phyloP scores from a whole-genome alignment of 1,284 basidiomycete genomes.

The Somion occarium region DNA sequence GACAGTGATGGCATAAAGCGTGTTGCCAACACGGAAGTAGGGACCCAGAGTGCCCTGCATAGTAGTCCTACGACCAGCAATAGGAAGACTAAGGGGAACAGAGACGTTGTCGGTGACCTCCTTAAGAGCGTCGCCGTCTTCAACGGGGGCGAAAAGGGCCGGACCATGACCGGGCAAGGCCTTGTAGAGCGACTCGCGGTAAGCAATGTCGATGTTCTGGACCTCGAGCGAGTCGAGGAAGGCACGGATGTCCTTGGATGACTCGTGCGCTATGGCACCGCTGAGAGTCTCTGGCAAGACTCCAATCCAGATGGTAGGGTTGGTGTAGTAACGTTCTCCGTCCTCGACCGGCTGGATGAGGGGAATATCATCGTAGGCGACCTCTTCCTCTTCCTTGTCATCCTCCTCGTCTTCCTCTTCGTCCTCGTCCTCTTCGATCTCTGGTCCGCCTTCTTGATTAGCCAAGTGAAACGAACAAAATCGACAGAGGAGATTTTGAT shows the following conservation, averaged over 20 bases:
- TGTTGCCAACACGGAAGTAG: slow-evolving; percentile 16
- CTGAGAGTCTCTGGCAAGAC: slow-evolving; percentile 31
- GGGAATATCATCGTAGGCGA: slow-evolving; percentile 15
- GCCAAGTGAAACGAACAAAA: slow-evolving; percentile 32
- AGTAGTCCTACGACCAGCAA: slow-evolving; percentile 15
- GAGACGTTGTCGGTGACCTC: slow-evolving; percentile 24
- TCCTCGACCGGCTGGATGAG: slow-evolving; percentile 19
- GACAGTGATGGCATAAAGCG: slow-evolving; percentile 24
- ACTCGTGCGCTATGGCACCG: slow-evolving; percentile 25
- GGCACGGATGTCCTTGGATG: slow-evolving; percentile 25
- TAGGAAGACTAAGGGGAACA: slow-evolving; percentile 22
- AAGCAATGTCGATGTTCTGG: slow-evolving; percentile 24
- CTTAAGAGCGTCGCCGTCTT: slow-evolving; percentile 18
- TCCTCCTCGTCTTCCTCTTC: slow-evolving; percentile 20
- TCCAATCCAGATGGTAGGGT: slow-evolving; percentile 36
- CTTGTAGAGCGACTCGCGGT: slow-evolving; percentile 21
- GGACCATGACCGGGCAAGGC: slow-evolving; percentile 15
- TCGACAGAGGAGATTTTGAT: slow-evolving; percentile 26
- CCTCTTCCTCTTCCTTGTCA: slow-evolving; percentile 16
- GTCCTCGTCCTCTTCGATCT: slow-evolving; percentile 11
- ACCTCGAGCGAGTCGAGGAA: slow-evolving; percentile 24
- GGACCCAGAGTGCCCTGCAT: slow-evolving; percentile 27
- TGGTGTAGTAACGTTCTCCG: slow-evolving; percentile 19
- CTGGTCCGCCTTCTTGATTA: slow-evolving; percentile 13
- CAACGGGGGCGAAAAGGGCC: slow-evolving; percentile 18